Evolutionary conservation across 2,329 filamentous ascomycete genomes (phyloP), one percentile per base, ranked within the genome.

Genomic region (Alternaria novae-zelandiae): DNA sequence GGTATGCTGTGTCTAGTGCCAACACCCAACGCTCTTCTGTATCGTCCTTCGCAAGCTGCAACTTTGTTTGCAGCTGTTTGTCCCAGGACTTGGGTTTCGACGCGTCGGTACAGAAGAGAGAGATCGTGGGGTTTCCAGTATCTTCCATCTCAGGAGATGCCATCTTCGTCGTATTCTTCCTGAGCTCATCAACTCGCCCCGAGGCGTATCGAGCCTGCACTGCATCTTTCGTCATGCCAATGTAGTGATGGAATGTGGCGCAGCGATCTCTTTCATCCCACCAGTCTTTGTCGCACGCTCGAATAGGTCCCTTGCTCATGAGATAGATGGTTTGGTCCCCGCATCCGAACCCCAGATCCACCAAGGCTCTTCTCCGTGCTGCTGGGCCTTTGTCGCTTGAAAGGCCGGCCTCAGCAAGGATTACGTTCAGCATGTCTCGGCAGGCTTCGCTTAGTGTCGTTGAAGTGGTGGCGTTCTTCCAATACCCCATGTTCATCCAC

Each of bases 401-500:
- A 5, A 87, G 74, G 1, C 81, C 81, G 0, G 86, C 82, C 6
- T 79, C 72, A 20, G 73, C 60, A 4, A 88, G 73, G 5, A 88
- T 80, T 57, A 86, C 78, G 0, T 81, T 73, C 0, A 88, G 78
- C 1, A 89, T 80, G 6, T 82, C 79, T n/a, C 80, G 72, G 60
- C 84, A 85, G 4, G 87, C 87, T 81, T 81, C 55, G 84, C 83
- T 46, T 70, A 76, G 47, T 12, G 57, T 69, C 15, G 59, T 65
- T 6, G 44, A 28, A 12, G 47, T 21, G 15, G 28, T 20, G 4
- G 36, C 21, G 7, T 60, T n/a, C 72, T 83, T 84, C 87, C 87
- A 89, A 63, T 86, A 88, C 0, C 87, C 87, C 78, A 89, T 83
- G 60, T 88, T 89, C 86, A 89, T 89, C 86, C 87, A 89, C 86